phyloP scores from a whole-genome alignment of 805 yeast genomes.

The Candida michaelii region DNA sequence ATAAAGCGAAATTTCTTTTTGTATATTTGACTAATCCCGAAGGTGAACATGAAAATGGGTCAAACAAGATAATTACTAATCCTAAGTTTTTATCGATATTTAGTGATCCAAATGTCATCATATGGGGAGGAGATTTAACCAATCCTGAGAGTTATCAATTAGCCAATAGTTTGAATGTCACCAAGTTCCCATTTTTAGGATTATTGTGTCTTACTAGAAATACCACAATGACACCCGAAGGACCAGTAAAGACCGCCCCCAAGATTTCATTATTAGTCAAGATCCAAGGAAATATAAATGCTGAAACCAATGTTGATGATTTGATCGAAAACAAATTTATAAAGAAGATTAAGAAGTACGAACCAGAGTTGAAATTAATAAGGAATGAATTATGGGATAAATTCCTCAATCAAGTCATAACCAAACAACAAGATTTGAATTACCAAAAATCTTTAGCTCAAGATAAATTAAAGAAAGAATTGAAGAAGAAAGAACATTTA shows the following conservation, averaged over 20 bases:
- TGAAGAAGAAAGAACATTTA: constrained; percentile 24
- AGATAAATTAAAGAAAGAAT: constrained; percentile 55
- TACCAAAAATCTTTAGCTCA: constrained; percentile 67
- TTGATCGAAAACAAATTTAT: constrained; percentile 40
- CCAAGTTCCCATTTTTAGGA: constrained; percentile 81
- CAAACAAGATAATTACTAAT: constrained; percentile 50
- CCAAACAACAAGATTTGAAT: constrained; percentile 75
- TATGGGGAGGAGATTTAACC: constrained; percentile 90
- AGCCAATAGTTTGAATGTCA: constrained; percentile 68
- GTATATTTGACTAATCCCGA: constrained; percentile 67
- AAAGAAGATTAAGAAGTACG: constrained; percentile 54
- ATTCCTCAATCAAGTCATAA: constrained; percentile 54
- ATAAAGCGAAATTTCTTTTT: constrained; percentile 68
- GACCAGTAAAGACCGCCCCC: constrained; percentile 52
- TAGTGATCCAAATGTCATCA: constrained; percentile 46
- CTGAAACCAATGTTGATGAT: constrained; percentile 32
- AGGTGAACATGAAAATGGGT: constrained; percentile 58
- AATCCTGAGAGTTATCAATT: constrained; percentile 83
- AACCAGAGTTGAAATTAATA: constrained; percentile 58
- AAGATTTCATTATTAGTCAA: constrained; percentile 60
- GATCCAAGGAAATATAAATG: constrained; percentile 59
- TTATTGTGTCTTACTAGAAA: constrained; percentile 67
- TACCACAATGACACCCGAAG: constrained; percentile 53
- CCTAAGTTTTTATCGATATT: constrained; percentile 45
- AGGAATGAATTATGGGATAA: constrained; percentile 63